Base-by-base conservation (phyloP, 768 basidiomycete genomes). In the Gloeostereum incarnatum region DNA sequence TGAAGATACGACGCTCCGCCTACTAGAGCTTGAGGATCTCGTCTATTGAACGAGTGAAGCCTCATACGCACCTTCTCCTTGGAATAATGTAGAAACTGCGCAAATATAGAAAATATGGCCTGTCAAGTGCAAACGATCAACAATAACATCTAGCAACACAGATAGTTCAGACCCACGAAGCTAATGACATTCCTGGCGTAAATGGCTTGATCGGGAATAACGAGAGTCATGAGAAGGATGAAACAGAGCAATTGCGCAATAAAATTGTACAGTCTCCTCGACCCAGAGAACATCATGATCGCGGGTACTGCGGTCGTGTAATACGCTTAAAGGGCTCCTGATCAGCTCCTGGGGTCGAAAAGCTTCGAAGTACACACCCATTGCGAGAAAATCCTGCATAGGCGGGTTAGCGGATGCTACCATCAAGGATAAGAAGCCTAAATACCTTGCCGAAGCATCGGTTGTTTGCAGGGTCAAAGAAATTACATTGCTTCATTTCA, bases 1-100 rank as follows among this genome's bases (percentile, higher is more conserved):
- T 57, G 47, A 62, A 70, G 49, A 68, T 54, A 37, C 65, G 57
- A 6, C 69, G 49, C 38, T 62, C 57, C 6, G 44, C 33, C 50
- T 45, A 31, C 17, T 10, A 39, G 6, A 19, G 5, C 19, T 29
- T 39, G 35, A 41, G 35, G 25, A 31, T 18, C 8, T 10, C 16
- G 11, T n/a, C 9, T 13, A 13, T 20, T 11, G 5, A 13, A 14
- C 13, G 7, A 9, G 7, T 3, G 5, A 2, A 31, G 14, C 1
- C 5, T 13, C 14, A 13, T n/a, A 35, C 48, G 19, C 19, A 49
- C 49, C 13, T 43, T 47, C 41, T 59, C 57, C 9, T 50, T 48
- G 39, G 38, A 45, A 33, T 53, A 58, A 35, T 56, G 48, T 24
- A 53, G 40, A 5, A 42, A 44, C 32, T 52, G 51, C 11, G 46